Evolutionary conservation across 768 basidiomycete species (phyloP).

Genomic region (Hypholoma sublateritium): DNA sequence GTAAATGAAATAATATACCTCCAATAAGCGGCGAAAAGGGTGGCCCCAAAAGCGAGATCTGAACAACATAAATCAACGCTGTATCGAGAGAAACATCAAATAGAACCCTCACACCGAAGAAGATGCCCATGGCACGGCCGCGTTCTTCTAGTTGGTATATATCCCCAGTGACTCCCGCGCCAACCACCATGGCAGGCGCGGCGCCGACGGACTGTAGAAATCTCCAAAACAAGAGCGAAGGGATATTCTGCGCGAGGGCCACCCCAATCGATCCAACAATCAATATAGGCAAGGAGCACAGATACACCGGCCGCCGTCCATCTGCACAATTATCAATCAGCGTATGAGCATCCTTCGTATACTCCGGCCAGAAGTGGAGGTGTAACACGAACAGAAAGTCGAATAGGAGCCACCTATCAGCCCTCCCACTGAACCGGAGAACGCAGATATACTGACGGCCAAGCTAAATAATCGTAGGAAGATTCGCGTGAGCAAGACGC

Average conservation of each 20-base stretch:
- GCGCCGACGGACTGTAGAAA: slow-evolving; percentile 68
- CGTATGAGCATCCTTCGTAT: too few relatives aligned
- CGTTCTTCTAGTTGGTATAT: slow-evolving; percentile 66
- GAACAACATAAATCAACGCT: slow-evolving; percentile 34
- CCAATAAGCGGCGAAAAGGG: slow-evolving; percentile 61
- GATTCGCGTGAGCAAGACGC: not conserved
- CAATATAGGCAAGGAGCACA: slow-evolving; percentile 58
- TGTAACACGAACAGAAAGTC: slow-evolving; percentile 32
- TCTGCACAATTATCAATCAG: slow-evolving; percentile 35
- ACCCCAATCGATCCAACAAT: slow-evolving; percentile 62
- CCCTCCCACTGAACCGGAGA: slow-evolving; percentile 32
- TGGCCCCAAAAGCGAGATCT: slow-evolving; percentile 40
- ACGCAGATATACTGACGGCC: slow-evolving; percentile 35
- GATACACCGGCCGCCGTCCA: slow-evolving; percentile 62
- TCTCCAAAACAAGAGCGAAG: slow-evolving; percentile 56
- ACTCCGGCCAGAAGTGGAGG: not conserved
- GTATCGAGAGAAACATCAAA: not conserved
- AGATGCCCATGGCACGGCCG: slow-evolving; percentile 58
- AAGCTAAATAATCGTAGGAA: slow-evolving; percentile 19
- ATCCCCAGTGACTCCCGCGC: slow-evolving; percentile 61
- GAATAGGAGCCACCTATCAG: slow-evolving; percentile 35
- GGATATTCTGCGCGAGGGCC: slow-evolving; percentile 41
- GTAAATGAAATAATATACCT: slow-evolving; percentile 29
- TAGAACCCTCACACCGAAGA: slow-evolving; percentile 44
- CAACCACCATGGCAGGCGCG: slow-evolving; percentile 55